Base-by-base conservation (phyloP, 768 basidiomycete species). In the Termitomyces bulborhizus region DNA sequence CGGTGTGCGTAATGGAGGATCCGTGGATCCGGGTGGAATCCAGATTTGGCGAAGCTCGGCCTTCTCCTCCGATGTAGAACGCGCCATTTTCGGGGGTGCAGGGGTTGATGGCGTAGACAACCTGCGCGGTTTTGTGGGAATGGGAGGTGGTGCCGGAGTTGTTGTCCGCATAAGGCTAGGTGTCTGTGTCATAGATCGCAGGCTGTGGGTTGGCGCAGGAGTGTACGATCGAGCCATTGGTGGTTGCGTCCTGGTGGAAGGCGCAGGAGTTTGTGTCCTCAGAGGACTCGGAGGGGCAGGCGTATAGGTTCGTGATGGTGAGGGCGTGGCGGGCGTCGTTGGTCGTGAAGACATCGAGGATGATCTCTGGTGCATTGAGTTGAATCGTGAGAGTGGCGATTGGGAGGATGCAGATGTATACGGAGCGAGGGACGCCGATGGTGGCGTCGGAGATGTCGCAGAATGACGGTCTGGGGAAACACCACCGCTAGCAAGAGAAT, bases 11-110 rank as follows among this genome's bases (percentile, higher is more conserved):
- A 62, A 62, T 52, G 51, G 58, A 29, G 61, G 48, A 43, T 60
- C 55, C 6, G 52, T 53, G 34, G 64, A 66, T 16, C 40, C 50
- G 31, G 78, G 76, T 13, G 86, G 86, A 44, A 86, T 71, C 86
- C 86, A 87, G 57, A 83, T 78, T 64, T 86, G 79, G 56, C 80
- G 83, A 43, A 83, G 67, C 48, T 76, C 71, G 16, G 71, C 80
- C 66, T 84, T 86, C 71, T 86, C 85, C 64, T 88, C 86, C 52
- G 83, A 84, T 57, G 81, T 75, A 34, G 83, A 80, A 51, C 85
- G 80, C 48, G 62, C 66, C 69, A 84, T 79, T 74, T 81, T 83
- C 46, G 79, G 76, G 51, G 83, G 80, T 26, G 80, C 78, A 15
- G 79, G 71, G 40, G 72, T 70, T 13, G 82, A 80, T 63, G 81